phyloP scores from a whole-genome alignment of 2,329 filamentous ascomycete species.

The Helotiales sp. region DNA sequence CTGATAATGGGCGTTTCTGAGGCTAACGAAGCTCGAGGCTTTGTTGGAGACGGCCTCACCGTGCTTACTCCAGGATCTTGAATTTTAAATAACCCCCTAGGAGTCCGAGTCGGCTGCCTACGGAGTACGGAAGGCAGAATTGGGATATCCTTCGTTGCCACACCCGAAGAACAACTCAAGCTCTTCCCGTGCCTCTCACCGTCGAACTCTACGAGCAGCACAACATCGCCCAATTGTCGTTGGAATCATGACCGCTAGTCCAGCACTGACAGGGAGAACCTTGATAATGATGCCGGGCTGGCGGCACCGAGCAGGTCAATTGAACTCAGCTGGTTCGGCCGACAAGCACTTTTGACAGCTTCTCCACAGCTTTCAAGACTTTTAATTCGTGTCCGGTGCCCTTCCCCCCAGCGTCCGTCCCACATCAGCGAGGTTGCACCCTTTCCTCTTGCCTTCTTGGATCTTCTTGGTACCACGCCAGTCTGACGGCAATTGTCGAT shows the following conservation, averaged over 20 bases:
- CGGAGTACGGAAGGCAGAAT: background rate
- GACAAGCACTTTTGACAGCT: background rate
- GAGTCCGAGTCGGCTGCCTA: background rate
- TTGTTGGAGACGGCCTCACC: background rate
- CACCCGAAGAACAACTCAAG: no score
- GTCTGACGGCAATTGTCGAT: background rate
- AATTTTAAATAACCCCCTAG: background rate
- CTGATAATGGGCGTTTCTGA: background rate
- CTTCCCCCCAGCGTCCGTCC: background rate
- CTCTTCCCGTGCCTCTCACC: background rate
- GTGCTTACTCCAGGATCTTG: background rate
- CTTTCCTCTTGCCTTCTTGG: background rate
- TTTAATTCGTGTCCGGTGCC: background rate
- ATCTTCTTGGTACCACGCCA: background rate
- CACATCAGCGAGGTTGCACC: background rate
- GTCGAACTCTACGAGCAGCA: background rate
- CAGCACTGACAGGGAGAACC: background rate
- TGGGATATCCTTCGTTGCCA: no score
- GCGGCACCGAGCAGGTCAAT: background rate
- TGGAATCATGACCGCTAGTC: background rate
- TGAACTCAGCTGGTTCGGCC: background rate
- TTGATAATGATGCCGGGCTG: background rate
- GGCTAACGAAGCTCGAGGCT: background rate
- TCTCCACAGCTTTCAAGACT: background rate
- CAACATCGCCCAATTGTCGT: background rate